These are phyloP conservation scores for Boletus patriciae DNA, from an alignment of 768 basidiomycete species.

Conservation along the genomic window DNA sequence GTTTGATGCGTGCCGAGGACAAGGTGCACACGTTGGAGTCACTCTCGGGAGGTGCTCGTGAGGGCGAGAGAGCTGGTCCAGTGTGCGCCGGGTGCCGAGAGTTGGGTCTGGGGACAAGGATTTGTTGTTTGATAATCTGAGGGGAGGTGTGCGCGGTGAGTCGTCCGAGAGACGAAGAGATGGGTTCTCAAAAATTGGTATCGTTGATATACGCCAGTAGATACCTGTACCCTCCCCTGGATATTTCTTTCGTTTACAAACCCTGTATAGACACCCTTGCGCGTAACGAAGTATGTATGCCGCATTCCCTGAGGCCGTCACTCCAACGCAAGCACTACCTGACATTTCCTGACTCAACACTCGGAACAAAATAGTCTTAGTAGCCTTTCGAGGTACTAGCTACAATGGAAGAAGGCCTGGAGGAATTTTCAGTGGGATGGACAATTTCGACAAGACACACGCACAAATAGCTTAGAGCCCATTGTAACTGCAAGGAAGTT, in stretches of 20 bases:
- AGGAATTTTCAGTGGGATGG: neutral
- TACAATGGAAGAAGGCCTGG: constrained; percentile 12
- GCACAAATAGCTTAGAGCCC: constrained; percentile 4
- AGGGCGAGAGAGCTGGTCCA: constrained; percentile 17
- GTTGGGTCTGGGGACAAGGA: constrained; percentile 30
- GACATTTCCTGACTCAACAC: too few relatives aligned
- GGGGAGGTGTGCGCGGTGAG: constrained; percentile 19
- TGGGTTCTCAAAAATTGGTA: constrained; percentile 13
- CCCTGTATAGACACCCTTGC: too few relatives aligned
- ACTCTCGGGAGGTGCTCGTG: constrained; percentile 23
- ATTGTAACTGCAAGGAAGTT: too few relatives aligned
- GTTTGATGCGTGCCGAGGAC: constrained; percentile 16
- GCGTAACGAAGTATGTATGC: too few relatives aligned
- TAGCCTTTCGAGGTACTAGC: constrained; percentile 10
- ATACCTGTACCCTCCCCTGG: too few relatives aligned
- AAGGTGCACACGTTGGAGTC: constrained; percentile 18
- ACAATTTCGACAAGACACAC: neutral
- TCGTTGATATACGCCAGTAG: neutral
- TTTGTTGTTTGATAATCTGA: constrained; percentile 31
- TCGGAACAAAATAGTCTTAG: too few relatives aligned
- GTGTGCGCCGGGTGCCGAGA: constrained; percentile 16
- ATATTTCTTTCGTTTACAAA: too few relatives aligned
- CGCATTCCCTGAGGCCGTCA: too few relatives aligned
- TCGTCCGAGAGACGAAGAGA: constrained; percentile 13
- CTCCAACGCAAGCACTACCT: too few relatives aligned